Evolutionary conservation across 345 rosid genomes (phyloP).

Genomic region (Acer saccharum): DNA sequence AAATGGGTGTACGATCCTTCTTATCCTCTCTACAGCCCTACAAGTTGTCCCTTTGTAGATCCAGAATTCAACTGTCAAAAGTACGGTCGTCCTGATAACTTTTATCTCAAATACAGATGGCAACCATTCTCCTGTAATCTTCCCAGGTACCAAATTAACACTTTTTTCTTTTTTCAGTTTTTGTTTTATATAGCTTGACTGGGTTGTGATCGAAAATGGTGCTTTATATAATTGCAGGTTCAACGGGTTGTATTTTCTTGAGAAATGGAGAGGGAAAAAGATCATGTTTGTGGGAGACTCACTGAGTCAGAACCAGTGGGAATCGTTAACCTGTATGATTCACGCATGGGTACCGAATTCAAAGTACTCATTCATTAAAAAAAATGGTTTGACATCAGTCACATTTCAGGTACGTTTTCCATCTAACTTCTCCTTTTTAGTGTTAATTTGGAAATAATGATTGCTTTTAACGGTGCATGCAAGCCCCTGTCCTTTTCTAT

Average conservation of each 20-base stretch:
- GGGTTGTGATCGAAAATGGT: neutral
- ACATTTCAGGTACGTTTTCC: slow-evolving; percentile 60
- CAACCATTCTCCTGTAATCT: slow-evolving; percentile 57
- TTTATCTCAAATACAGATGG: slow-evolving; percentile 65
- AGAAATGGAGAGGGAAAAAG: slow-evolving; percentile 89
- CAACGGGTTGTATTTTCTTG: slow-evolving; percentile 70
- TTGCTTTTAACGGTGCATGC: slow-evolving; percentile 24
- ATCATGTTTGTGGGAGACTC: slow-evolving; percentile 99
- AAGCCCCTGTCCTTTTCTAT: slow-evolving; percentile 24
- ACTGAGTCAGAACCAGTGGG: slow-evolving; percentile 81
- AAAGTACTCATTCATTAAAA: slow-evolving; percentile 39
- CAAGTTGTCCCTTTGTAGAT: slow-evolving; percentile 61
- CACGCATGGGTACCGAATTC: slow-evolving; percentile 74
- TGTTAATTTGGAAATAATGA: slow-evolving; percentile 13
- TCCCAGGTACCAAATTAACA: slow-evolving; percentile 41
- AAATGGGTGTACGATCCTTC: slow-evolving; percentile 61
- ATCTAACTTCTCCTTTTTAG: slow-evolving; percentile 1
- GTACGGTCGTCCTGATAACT: slow-evolving; percentile 53
- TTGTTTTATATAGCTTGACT: neutral
- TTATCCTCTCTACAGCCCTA: slow-evolving; percentile 50
- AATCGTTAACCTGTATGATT: slow-evolving; percentile 74
- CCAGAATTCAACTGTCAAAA: slow-evolving; percentile 57
- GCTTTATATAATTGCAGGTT: slow-evolving; percentile 49
- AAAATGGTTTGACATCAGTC: slow-evolving; percentile 56
- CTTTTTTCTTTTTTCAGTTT: too few species aligned